phyloP scores from a whole-genome alignment of 306 rosid genomes.

The Luffa aegyptiaca region DNA sequence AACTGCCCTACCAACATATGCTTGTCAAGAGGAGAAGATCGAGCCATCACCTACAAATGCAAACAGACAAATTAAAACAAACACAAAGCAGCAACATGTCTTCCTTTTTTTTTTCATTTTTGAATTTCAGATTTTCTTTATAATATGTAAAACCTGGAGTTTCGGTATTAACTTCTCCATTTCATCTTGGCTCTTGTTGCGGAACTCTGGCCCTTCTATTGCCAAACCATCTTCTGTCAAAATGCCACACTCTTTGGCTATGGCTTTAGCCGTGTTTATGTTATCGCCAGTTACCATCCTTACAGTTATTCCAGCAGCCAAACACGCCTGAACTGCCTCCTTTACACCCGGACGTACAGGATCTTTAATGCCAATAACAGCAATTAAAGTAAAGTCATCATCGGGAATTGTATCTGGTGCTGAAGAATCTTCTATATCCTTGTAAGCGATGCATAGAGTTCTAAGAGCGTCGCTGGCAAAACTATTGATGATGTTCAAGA shows the following conservation, averaged over 20 bases:
- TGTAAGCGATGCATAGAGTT: conserved; percentile 67
- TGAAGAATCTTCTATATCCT: conserved; percentile 28
- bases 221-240: conserved; percentile 77
- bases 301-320: conserved; percentile 65
- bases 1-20: conserved; percentile 67
- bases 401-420: conserved; percentile 37
- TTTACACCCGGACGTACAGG: conserved; percentile 80
- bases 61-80: not conserved
- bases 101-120: not conserved
- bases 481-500: conserved; percentile 39
- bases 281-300: conserved; percentile 96
- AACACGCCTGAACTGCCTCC: conserved; percentile 72
- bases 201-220: conserved; percentile 78
- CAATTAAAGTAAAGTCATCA: conserved; percentile 40
- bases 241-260: conserved; percentile 89
- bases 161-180: conserved; percentile 59
- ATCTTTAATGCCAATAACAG: conserved; percentile 80
- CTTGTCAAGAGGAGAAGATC: conserved; percentile 83
- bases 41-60: conserved; percentile 75
- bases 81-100: not conserved
- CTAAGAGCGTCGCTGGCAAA: conserved; percentile 72
- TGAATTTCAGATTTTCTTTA: not conserved
- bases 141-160: conserved; percentile 51
- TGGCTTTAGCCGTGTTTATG: conserved; percentile 88
- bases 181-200: conserved; percentile 42